Evolutionary conservation across 129 eudicot species (phyloP), one percentile per base, ranked within the genome.

Genomic region (Solidago caesia): DNA sequence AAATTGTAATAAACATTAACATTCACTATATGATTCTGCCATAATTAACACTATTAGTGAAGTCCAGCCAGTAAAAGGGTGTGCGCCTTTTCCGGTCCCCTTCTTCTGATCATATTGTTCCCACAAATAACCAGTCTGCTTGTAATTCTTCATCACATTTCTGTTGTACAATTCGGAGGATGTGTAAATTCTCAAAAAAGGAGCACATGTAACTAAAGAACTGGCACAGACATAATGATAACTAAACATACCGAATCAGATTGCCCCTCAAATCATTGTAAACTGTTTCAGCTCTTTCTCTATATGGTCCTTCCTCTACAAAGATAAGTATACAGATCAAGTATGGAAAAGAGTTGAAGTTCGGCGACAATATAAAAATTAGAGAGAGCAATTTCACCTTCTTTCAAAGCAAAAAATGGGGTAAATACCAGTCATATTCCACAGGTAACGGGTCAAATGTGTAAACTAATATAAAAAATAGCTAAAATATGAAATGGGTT

Each of bases 51-150:
- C 83, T 52, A 89, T 81, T 64, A 91, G 81, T 1, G 97, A 91
- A 44, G 97, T 85, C 99, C 99, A 95, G 29, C 99, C 99, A 9
- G 97, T 91, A 67, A 95, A 95, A 10, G 85, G 81, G 49, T 82
- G 96, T 4, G 97, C 86, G 46, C 99, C 99, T 85, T 95, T 89
- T 14, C 99, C 99, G 33, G 77, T 88, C 33, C 99, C 99, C 56
- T 84, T 89, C 75, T 81, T 86, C 83, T 91, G 99, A 83, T 95
- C 97, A 79, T 88, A 91, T 73, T 95, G 97, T 76, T 95, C 99
- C 99, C 99, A 95, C 12, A 95, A 47, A 79, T 78, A 95, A 15
- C 99, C 97, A 0, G 90, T 91, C 74, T 81, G 84, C 64, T 85
- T 80, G 76, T 89, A 84, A 74, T 87, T 95, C 56, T 55, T 77